Evolutionary conservation across 345 rosid genomes (phyloP).

Genomic region (Hevea brasiliensis): DNA sequence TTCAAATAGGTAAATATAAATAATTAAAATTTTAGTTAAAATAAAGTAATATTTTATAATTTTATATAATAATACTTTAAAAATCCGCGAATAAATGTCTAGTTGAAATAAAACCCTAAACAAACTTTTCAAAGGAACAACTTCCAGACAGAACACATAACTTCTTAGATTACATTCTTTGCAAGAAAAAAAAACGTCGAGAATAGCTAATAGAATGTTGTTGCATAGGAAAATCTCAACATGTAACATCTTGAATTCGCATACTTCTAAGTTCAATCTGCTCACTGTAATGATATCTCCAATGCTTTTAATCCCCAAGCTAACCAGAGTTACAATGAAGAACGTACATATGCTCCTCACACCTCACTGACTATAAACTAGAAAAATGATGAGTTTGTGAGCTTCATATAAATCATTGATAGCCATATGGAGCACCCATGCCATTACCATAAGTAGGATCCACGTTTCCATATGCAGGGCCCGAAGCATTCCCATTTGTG

Average conservation of each 20-base stretch:
- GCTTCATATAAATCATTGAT: not conserved
- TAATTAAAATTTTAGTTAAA: too few relatives aligned
- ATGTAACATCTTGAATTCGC: conserved; percentile 4
- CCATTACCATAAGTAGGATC: not conserved
- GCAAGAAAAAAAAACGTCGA: not conserved
- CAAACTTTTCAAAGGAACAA: too few relatives aligned
- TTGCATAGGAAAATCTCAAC: not conserved
- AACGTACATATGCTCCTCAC: not conserved
- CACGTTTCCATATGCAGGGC: not conserved
- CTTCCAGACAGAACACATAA: too few relatives aligned
- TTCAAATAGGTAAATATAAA: too few relatives aligned
- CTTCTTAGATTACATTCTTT: too few relatives aligned
- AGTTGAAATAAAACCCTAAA: too few relatives aligned
- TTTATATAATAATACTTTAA: too few relatives aligned
- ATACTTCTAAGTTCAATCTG: not conserved
- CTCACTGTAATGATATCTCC: not conserved
- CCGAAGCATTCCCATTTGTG: not conserved
- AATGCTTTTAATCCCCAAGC: not conserved
- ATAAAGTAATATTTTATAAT: too few relatives aligned
- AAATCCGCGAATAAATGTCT: too few relatives aligned
- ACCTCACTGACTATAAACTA: not conserved
- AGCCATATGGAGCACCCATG: not conserved
- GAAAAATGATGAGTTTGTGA: not conserved
- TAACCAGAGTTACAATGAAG: not conserved
- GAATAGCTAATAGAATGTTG: not conserved